Percentiles rank a stretch among this genome's conserved stretches.
Evolutionary conservation across 441 rosid genomes (phyloP).

Genomic region (Corymbia citriodora): DNA sequence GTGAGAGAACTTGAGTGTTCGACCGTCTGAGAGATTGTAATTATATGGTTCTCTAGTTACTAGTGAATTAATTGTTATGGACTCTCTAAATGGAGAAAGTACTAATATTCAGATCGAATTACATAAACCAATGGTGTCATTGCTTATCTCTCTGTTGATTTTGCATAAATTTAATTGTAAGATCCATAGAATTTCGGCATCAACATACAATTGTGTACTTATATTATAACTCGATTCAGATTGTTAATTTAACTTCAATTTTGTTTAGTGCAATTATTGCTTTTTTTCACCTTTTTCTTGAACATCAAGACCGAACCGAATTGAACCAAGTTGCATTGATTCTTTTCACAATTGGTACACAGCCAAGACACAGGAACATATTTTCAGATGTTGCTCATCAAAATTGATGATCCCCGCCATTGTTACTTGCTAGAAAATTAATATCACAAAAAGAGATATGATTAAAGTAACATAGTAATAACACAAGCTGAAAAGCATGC

Average conservation of each 20-base stretch:
- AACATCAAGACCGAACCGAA: too few relatives aligned
- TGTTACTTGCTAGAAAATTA: background rate
- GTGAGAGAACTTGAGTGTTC: background rate
- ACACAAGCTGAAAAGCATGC: background rate
- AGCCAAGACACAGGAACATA: background rate
- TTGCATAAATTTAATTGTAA: too few relatives aligned
- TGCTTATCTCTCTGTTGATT: too few relatives aligned
- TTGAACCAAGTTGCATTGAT: too few relatives aligned
- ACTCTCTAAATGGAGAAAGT: background rate
- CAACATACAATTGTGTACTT: background rate
- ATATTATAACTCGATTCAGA: background rate
- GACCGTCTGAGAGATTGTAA: background rate
- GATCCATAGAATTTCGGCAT: background rate
- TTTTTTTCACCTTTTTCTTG: too few relatives aligned
- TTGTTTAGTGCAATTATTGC: background rate
- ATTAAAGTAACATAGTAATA: background rate
- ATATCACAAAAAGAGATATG: background rate
- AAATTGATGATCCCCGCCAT: background rate
- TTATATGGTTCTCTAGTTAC: rapidly evolving
- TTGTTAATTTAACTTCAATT: background rate
- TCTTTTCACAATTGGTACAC: background rate
- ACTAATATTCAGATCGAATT: too few relatives aligned
- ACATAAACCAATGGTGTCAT: too few relatives aligned
- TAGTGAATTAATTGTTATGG: background rate
- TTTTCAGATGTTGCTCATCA: background rate